A percentile compares a stretch with the other conserved stretches of the same genome.
phyloP scores from a whole-genome alignment of 371 early-diverging fungal species.

The Actinomortierella ambigua region DNA sequence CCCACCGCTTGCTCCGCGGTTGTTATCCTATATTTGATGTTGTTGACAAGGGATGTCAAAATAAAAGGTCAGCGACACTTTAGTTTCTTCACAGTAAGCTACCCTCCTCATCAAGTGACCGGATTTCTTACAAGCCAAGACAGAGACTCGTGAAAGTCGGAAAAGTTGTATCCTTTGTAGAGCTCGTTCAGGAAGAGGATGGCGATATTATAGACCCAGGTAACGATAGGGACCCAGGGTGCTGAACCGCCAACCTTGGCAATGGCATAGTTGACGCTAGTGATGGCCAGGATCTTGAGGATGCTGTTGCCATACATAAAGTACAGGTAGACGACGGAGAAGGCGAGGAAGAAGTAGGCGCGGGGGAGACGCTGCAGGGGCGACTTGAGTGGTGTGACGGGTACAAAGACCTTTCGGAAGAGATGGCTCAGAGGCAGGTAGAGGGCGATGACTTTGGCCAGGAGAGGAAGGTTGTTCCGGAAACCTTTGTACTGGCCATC shows the following conservation, averaged over 20 bases:
- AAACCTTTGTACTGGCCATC: conserved; percentile 87
- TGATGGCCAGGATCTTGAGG: conserved; percentile 72
- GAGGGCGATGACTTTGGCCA: conserved; percentile 56
- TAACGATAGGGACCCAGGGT: conserved; percentile 63
- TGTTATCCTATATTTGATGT: conserved; percentile 53
- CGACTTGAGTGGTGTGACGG: conserved; percentile 27
- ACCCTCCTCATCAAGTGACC: too few species aligned
- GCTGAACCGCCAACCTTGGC: conserved; percentile 56
- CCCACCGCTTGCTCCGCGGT: conserved; percentile 68
- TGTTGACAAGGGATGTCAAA: too few species aligned
- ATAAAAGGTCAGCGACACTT: too few species aligned
- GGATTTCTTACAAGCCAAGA: conserved; percentile 85
- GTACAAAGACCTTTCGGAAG: conserved; percentile 36
- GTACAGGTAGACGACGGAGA: conserved; percentile 66
- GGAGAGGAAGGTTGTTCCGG: conserved; percentile 71
- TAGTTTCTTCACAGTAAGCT: too few species aligned
- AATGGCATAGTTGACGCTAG: conserved; percentile 66
- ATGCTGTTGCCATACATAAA: conserved; percentile 70
- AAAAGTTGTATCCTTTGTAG: conserved; percentile 76
- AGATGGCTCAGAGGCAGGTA: conserved; percentile 57
- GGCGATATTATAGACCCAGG: conserved; percentile 82
- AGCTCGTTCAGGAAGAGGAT: conserved; percentile 79
- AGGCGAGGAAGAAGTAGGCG: conserved; percentile 57
- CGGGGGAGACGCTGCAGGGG: conserved; percentile 44
- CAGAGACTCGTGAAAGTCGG: conserved; percentile 53